Conservation (phyloP, 495 filamentous ascomycete genomes). For the Daldinia bambusicola region DNA sequence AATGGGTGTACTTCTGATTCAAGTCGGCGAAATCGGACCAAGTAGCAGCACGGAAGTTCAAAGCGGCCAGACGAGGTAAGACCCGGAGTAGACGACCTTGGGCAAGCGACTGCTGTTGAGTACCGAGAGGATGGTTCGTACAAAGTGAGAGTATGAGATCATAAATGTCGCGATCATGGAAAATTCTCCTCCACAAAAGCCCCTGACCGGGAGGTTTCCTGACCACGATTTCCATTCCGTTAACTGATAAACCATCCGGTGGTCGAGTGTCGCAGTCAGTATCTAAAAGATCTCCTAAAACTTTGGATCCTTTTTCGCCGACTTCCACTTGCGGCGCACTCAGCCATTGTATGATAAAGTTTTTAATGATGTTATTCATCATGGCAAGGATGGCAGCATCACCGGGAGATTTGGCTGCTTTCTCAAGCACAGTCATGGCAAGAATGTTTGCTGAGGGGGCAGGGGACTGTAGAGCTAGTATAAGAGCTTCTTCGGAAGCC, state of each 20-base stretch:
- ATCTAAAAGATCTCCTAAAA: constrained; percentile 76
- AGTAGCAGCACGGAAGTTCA: constrained; percentile 72
- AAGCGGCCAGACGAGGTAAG: constrained; percentile 70
- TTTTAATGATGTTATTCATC: constrained; percentile 68
- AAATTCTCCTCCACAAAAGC: constrained; percentile 76
- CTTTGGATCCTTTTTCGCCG: constrained; percentile 71
- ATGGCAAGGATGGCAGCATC: constrained; percentile 76
- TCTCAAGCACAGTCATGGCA: constrained; percentile 74
- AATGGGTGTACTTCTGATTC: constrained; percentile 61
- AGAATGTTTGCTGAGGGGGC: constrained; percentile 74
- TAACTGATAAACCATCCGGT: constrained; percentile 49
- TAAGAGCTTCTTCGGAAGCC: constrained; percentile 63
- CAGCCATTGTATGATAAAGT: constrained; percentile 77
- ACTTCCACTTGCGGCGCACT: constrained; percentile 75
- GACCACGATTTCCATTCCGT: constrained; percentile 49
- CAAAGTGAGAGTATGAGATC: constrained; percentile 70
- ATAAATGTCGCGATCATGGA: constrained; percentile 74
- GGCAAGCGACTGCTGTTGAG: constrained; percentile 75
- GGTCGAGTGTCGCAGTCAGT: constrained; percentile 69
- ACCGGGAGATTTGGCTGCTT: constrained; percentile 68
- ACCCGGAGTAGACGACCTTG: constrained; percentile 80
- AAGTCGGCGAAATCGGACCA: constrained; percentile 68
- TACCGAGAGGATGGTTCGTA: constrained; percentile 59
- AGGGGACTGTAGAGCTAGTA: constrained; percentile 66
- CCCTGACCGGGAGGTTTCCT: constrained; percentile 66